Evolutionary conservation across 2,329 filamentous ascomycete genomes (phyloP).

Genomic region (Cladobotryum mycophilum): DNA sequence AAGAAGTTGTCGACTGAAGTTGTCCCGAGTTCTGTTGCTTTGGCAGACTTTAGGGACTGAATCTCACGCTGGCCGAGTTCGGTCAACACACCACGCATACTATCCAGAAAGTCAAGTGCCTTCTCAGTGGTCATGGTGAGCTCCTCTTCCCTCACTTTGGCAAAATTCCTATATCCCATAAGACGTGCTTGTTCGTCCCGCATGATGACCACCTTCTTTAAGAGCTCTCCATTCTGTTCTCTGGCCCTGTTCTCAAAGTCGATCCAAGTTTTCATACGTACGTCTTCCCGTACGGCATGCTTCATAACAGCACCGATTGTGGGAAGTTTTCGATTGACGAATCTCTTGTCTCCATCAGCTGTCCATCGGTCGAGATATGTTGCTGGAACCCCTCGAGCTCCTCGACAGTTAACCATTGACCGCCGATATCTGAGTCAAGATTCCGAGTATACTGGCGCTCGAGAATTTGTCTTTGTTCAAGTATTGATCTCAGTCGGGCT

Average conservation of each 20-base stretch:
- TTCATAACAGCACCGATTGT: slow-evolving; percentile 7
- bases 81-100: slow-evolving; percentile 1
- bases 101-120: slow-evolving; percentile 1
- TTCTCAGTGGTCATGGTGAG: slow-evolving; percentile 7
- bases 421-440: slow-evolving; percentile 67
- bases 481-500: neutral
- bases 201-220: slow-evolving; percentile 62
- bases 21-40: neutral
- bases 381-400: slow-evolving; percentile 67
- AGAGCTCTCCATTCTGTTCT: slow-evolving; percentile 57
- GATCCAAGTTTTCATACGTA: slow-evolving; percentile 59
- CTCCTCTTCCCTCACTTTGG: slow-evolving; percentile 8
- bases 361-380: slow-evolving; percentile 49
- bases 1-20: slow-evolving; percentile 38
- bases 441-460: slow-evolving; percentile 42
- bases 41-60: neutral
- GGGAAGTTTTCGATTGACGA: slow-evolving; percentile 8
- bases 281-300: slow-evolving; percentile 27
- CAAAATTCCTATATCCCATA: slow-evolving; percentile 54
- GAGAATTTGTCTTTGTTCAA: slow-evolving; percentile 4
- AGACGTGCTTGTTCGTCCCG: slow-evolving; percentile 67
- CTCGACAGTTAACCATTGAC: slow-evolving; percentile 62
- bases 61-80: neutral
- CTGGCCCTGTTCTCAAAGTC: slow-evolving; percentile 65
- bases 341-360: slow-evolving; percentile 7